Base-by-base conservation (phyloP, 176 grass and related monocot species). In the Calamus simplicifolius region DNA sequence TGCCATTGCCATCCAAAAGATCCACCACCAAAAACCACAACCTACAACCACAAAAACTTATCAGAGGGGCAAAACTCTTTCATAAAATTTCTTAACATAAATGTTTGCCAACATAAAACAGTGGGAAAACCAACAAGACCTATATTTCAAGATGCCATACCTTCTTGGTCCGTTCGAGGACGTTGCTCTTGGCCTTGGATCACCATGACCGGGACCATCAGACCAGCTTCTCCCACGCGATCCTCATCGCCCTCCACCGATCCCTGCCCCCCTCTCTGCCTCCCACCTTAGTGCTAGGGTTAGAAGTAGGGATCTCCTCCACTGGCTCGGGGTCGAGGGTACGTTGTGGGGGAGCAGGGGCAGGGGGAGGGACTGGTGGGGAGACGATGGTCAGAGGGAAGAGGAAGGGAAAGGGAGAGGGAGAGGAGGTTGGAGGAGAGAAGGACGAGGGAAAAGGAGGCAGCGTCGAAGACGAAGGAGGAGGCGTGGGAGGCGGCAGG, bases 151-250 rank as follows among this genome's bases (percentile, higher is more conserved):
- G 31, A 35, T 35, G 31, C 12, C 35, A 10, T 10, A 88, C 90
- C 85, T 95, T 95, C 29, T 74, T 81, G 62, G 85, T 95, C n/a
- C 57, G 60, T 71, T 87, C 83, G 29, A 96, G 80, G 25, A 90
- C 62, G 73, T 89, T 86, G 74, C 74, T 81, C 25, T 73, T 74
- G 52, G 87, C 86, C 50, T 77, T 82, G 16, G 77, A 69, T 15
- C 92, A 67, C 92, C 78, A 88, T 16, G 83, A 96, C 58, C 83
- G 80, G 51, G 87, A 96, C 87, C 87, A 96, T 6, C 87, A 75
- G 15, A 96, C 75, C 3, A 96, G 83, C 81, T 96, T 96, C 87
- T 96, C 92, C 92, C 87, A 90, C 23, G 87, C 87, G 64, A 82
- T 73, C 50, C 83, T 59, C 61, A 96, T 80, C 25, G 35, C 81